These are phyloP conservation scores for Escallonia rubra DNA, from an alignment of 129 eudicot species.

Conservation along the genomic window DNA sequence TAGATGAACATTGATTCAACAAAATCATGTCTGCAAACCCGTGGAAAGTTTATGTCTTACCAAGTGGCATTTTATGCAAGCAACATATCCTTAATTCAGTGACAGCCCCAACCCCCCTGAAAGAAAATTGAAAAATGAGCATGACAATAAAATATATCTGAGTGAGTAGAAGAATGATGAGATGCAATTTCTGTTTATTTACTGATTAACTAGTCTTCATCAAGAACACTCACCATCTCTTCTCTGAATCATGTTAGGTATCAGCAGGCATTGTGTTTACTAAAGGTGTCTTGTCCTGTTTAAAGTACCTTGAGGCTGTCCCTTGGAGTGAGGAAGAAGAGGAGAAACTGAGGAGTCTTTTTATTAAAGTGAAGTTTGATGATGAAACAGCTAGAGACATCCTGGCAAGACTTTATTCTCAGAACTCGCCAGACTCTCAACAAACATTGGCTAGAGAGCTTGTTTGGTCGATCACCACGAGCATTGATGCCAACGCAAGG, in stretches of 20 bases:
- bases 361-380: conserved; percentile 35
- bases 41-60: no score
- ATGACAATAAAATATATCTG: no score
- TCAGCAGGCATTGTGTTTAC: conserved; percentile 47
- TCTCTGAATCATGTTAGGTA: conserved; percentile 26
- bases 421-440: conserved; percentile 24
- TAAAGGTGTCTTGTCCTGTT: conserved; percentile 43
- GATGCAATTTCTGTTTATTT: no score
- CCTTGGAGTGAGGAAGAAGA: conserved; percentile 82
- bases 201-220: not conserved
- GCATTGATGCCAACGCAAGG: conserved; percentile 42
- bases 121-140: no score
- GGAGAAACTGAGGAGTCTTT: conserved; percentile 48
- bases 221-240: not conserved
- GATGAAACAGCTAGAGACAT: conserved; percentile 33
- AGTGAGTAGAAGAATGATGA: no score
- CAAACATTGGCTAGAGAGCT: conserved; percentile 40
- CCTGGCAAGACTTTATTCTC: conserved; percentile 36
- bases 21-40: no score
- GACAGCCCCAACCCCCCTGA: no score
- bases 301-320: conserved; percentile 56
- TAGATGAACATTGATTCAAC: no score
- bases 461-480: conserved; percentile 42
- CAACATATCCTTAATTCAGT: no score
- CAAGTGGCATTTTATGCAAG: no score